Evolutionary conservation across 176 grass and related monocot genomes (phyloP), one percentile per base, ranked within the genome.

Genomic region (Carex myosuroides): DNA sequence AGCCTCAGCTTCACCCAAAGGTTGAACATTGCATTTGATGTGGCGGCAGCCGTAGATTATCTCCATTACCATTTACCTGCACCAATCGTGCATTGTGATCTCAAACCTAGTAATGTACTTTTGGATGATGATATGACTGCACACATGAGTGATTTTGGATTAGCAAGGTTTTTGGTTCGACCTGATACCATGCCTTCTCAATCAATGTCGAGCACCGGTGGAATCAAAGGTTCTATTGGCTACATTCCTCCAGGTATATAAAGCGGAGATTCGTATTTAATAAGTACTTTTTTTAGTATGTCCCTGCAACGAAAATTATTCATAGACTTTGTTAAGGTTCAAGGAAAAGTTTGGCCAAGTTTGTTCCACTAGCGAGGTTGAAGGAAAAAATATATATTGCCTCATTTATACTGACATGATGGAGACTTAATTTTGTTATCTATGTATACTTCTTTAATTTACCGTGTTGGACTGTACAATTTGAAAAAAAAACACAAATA

Each of bases 51-150:
- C 41, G 63, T 91, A 52, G 83, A 91, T 5, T 91, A 91, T 60
- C 89, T 91, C 42, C 89, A 91, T 67, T 42, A 83, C n/a, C 62
- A 91, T 39, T 63, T 86, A 4, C 2, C 70, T 7, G 35, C 41
- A n/a, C 54, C 86, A 26, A 80, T 88, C 57, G 83, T 91, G 21
- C 86, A 88, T 74, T 88, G 84, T 66, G 86, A 91, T 80, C 18
- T 91, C 24, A 91, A 91, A 69, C 90, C 84, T 17, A 89, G 80
- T 64, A 91, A 91, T 62, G 57, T 87, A 55, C 90, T 91, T 84
- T 41, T 91, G 79, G 89, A 91, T 17, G 52, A 60, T 13, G 35
- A 76, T 7, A 86, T 88, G 84, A 64, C 32, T 10, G 84, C 84
- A 57, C 79, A 83, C 76, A 69, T 91, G 6, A 33, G 90, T 62